Evolutionary conservation across 129 eudicot species (phyloP).

Genomic region (Dittrichia graveolens): DNA sequence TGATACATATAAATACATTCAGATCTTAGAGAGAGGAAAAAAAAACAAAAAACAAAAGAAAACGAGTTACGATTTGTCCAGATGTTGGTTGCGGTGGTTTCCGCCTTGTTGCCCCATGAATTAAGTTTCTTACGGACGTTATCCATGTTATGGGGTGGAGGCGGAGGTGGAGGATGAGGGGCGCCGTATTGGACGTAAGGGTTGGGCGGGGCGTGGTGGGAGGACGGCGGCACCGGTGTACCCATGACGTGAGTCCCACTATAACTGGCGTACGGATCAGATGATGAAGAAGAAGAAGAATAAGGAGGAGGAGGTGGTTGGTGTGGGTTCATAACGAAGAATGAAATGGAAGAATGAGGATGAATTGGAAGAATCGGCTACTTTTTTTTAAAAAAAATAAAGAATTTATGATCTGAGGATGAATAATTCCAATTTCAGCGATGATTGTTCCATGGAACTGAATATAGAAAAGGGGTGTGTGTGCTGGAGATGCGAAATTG

Average conservation of each 20-base stretch:
- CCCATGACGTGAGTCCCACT: constrained; percentile 33
- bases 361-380: not conserved
- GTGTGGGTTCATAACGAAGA: constrained; percentile 27
- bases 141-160: constrained; percentile 38
- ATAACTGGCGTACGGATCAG: constrained; percentile 19
- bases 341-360: not conserved
- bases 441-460: not conserved
- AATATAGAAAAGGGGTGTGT: not conserved
- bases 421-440: too few relatives aligned
- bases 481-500: constrained; percentile 28
- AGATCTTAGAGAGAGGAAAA: not conserved
- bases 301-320: constrained; percentile 23
- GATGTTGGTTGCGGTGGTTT: constrained; percentile 56
- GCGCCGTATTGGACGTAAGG: constrained; percentile 62
- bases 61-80: constrained; percentile 66
- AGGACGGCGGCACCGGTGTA: constrained; percentile 19
- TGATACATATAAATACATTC: not conserved
- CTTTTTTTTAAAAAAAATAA: not conserved
- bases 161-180: constrained; percentile 45
- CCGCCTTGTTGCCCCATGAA: constrained; percentile 64
- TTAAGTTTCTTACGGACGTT: constrained; percentile 59
- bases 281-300: constrained; percentile 21
- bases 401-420: too few relatives aligned
- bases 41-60: not conserved
- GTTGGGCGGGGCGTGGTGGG: constrained; percentile 28